These are phyloP conservation scores for Schoenoplectus triqueter DNA, from an alignment of 202 grass and related monocot genomes.

Conservation along the genomic window DNA sequence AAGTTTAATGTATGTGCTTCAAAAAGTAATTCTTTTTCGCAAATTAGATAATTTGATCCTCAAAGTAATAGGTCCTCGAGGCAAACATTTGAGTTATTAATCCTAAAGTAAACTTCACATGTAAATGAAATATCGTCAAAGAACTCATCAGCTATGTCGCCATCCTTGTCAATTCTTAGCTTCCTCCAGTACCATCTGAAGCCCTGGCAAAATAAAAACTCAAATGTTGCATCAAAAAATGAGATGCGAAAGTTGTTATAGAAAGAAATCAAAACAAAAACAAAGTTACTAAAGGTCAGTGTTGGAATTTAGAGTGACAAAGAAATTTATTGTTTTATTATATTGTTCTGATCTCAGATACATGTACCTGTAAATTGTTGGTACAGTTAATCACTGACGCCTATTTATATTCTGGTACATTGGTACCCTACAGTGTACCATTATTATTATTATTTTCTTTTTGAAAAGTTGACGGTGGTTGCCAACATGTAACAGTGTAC, in stretches of 20 bases:
- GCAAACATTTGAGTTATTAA: neutral
- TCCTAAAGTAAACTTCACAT: neutral
- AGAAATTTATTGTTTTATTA: no score
- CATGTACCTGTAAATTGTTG: no score
- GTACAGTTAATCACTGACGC: no score
- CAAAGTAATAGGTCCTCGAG: neutral
- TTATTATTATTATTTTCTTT: no score
- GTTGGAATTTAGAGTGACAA: no score
- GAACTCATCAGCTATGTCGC: conserved; percentile 11
- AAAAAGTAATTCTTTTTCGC: no score
- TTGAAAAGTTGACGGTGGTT: no score
- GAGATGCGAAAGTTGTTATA: neutral
- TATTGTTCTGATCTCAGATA: no score
- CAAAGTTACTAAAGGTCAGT: neutral
- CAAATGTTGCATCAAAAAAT: conserved; percentile 2
- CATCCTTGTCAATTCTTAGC: neutral
- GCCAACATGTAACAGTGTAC: no score
- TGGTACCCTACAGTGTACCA: no score
- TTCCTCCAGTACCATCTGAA: conserved; percentile 7
- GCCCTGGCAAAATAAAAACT: neutral
- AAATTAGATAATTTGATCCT: neutral
- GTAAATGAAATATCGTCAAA: neutral
- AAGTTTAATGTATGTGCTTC: neutral
- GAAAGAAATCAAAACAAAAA: neutral
- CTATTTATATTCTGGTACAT: no score